Percentiles rank a stretch among this genome's conserved stretches.
phyloP scores from a whole-genome alignment of 306 rosid species.

The Calophaca sinica region DNA sequence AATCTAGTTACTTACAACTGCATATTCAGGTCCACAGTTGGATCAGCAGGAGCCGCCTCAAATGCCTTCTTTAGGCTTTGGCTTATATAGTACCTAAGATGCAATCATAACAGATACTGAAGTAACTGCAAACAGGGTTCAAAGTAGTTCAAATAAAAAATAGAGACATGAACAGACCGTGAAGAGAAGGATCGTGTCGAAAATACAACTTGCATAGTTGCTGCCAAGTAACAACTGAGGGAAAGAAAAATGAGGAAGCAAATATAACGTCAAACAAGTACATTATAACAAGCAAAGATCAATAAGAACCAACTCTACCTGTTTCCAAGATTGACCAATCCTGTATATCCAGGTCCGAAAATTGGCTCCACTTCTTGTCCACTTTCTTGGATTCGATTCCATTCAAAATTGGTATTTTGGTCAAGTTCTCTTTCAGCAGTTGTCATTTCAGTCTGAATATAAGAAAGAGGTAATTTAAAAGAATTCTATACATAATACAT shows the following conservation, averaged over 20 bases:
- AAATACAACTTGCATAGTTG: conserved; percentile 91
- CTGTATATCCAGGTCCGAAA: conserved; percentile 95
- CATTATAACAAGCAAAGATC: conserved; percentile 34
- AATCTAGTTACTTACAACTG: conserved; percentile 60
- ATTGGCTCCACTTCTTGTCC: conserved; percentile 88
- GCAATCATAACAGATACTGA: conserved; percentile 37
- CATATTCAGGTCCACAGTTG: conserved; percentile 91
- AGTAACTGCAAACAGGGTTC: conserved; percentile 20
- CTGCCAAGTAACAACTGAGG: conserved; percentile 95
- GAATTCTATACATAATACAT: background rate
- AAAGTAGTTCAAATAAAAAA: background rate
- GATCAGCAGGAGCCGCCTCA: conserved; percentile 87
- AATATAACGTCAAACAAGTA: conserved; percentile 14
- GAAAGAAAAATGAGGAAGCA: conserved; percentile 51
- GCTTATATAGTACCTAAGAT: conserved; percentile 64
- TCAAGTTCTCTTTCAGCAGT: conserved; percentile 99
- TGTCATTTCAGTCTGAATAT: conserved; percentile 93
- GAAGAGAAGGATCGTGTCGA: conserved; percentile 74
- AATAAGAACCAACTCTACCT: conserved; percentile 59
- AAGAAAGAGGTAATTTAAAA: conserved; percentile 14
- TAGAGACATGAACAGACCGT: conserved; percentile 54
- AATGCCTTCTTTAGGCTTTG: conserved; percentile 67
- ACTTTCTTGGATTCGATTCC: conserved; percentile 98
- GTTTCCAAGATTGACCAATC: conserved; percentile 94
- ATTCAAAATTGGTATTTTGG: conserved; percentile 92